phyloP scores from a whole-genome alignment of 805 yeast genomes.

The Lipomyces orientalis region DNA sequence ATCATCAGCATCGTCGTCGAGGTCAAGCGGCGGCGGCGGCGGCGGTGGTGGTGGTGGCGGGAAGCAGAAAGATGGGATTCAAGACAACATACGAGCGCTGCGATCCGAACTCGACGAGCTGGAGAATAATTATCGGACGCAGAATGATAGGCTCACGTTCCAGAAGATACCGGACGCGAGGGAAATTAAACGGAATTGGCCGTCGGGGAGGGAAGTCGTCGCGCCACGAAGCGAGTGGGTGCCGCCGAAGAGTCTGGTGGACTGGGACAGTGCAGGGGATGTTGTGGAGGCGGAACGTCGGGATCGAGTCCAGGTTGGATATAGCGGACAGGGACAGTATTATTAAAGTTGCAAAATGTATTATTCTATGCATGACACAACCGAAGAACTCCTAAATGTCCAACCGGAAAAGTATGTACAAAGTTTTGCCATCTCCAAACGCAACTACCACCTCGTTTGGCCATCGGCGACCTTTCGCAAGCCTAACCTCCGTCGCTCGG shows the following conservation, averaged over 20 bases:
- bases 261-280: constrained; percentile 24
- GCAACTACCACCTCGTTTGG: constrained; percentile 17
- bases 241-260: constrained; percentile 37
- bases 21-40: neutral
- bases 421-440: neutral
- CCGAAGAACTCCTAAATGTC: neutral
- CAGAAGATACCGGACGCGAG: constrained; percentile 43
- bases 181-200: constrained; percentile 43
- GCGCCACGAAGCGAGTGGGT: constrained; percentile 41
- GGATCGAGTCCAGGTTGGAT: neutral
- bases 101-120: constrained; percentile 29
- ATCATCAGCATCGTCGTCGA: constrained; percentile 5
- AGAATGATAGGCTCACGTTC: constrained; percentile 44
- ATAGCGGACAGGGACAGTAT: constrained; percentile 35
- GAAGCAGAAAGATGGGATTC: constrained; percentile 11
- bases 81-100: constrained; percentile 28
- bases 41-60: neutral
- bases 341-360: constrained; percentile 12
- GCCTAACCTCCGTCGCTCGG: constrained; percentile 19
- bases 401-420: neutral
- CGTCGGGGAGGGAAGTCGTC: constrained; percentile 46
- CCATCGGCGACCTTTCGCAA: constrained; percentile 8
- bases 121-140: constrained; percentile 38
- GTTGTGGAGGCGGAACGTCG: constrained; percentile 4
- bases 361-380: neutral